Evolutionary conservation across 805 yeast species (phyloP), one percentile per base, ranked within the genome.

Genomic region (Suhomyces emberorum): DNA sequence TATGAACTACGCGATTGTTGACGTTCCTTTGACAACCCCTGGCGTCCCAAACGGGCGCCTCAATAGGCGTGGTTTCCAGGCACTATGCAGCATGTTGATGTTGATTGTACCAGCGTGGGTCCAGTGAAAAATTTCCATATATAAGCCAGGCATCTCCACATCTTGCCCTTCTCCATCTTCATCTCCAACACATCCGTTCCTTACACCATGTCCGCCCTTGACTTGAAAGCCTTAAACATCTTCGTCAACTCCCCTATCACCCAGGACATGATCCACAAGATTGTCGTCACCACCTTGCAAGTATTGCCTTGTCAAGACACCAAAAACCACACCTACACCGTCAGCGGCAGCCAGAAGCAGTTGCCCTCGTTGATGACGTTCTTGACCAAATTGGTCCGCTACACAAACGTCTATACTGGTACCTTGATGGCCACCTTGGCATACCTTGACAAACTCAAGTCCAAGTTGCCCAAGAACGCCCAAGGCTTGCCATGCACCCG

Each of bases 351-450:
- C 17, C 55, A 53, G 28, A 69, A 63, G 46, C 71, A 66, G 34
- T 65, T 76, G 36, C 89, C 91, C 9, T 81, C 88, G 5, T 67
- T 84, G 45, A 80, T 77, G 81, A 77, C 85, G 0, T 84, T 84
- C 61, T 79, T 84, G 51, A 76, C 83, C 7, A 7, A 9, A 7
- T 65, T 84, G 53, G 87, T 84, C 25, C 72, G 84, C 54, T 76
- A 81, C 64, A 80, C 88, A 20, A 82, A 82, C 51, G 88, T 84
- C n/a, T 80, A 83, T 59, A 80, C 88, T 3, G 88, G 89, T 26
- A 83, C 89, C 12, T 65, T 84, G 47, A 73, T 84, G 75, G 70
- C 87, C 10, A 81, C 91, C 3, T 70, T 80, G 36, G 81, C 83
- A 21, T 83, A 81, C 57, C 66, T 84, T 55, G 76, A 79, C 49